Evolutionary conservation across 1,139 yeast species (phyloP), one percentile per base, ranked within the genome.

Genomic region (Lizanozyma gosingica): DNA sequence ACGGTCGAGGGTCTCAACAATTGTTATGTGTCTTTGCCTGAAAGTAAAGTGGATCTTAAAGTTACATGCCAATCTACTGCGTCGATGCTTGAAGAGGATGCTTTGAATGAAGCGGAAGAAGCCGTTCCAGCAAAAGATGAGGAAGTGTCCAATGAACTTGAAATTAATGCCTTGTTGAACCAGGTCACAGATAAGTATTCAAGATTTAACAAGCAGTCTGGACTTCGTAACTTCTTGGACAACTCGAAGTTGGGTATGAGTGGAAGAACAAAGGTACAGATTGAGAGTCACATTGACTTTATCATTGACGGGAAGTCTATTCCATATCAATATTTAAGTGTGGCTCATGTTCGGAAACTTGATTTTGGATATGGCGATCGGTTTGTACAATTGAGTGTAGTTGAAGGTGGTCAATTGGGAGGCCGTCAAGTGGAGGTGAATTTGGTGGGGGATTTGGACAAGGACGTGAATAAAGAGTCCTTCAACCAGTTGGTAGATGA

Each of bases 351-450:
- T 37, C 62, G 73, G 33, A 75, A 71, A 43, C 53, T 74, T 37
- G 75, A 69, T 42, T 65, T 74, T 41, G 48, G 52, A 18, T 70
- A 54, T 43, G 50, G 55, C 3, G 54, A 54, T 14, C 57, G 63
- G 33, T 51, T 68, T 39, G 57, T 76, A 11, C 77, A 74, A 47
- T 59, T 72, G 41, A 65, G 69, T 42, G 52, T 67, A n/a, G 62
- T 73, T 15, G 82, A 78, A 47, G 80, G 82, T 2, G 83, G 83
- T 1, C 55, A 63, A 14, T 57, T 73, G 35, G 81, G 81, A 2
- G 83, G 83, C 0, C 57, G 76, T 35, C 57, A 63, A 39, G 46
- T 64, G 16, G 83, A 78, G 47, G 66, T 76, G 9, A 64, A 63
- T 43, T 52, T 76, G 36, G 66, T 72, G 15, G 71, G 75, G 4